Evolutionary conservation across 345 rosid species (phyloP).

Genomic region (Moringa oleifera): DNA sequence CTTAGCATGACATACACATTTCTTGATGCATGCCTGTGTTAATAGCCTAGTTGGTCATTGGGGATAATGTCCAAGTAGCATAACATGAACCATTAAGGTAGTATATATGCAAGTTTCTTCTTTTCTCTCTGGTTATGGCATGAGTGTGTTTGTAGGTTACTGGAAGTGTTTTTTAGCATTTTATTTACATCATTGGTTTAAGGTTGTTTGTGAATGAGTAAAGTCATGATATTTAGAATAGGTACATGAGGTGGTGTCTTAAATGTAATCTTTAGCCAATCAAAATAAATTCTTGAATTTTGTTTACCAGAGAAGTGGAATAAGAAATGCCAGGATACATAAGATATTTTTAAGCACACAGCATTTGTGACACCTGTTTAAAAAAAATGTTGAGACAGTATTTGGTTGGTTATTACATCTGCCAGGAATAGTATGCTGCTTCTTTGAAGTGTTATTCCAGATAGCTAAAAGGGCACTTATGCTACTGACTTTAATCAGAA

Average conservation of each 20-base stretch:
- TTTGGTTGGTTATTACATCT: not conserved
- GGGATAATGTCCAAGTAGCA: not conserved
- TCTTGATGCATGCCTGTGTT: not conserved
- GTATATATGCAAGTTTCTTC: too few species aligned
- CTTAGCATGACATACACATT: not conserved
- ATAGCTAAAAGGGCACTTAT: not conserved
- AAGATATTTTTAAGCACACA: not conserved
- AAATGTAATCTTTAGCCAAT: too few species aligned
- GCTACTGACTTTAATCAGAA: not conserved
- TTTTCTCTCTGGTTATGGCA: too few species aligned
- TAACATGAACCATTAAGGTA: too few species aligned
- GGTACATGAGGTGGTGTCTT: too few species aligned
- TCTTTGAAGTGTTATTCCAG: not conserved
- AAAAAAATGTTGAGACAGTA: not conserved
- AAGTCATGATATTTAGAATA: not conserved
- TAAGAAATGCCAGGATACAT: too few species aligned
- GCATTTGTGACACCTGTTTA: not conserved
- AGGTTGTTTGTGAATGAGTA: not conserved
- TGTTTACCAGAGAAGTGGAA: too few species aligned
- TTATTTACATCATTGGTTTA: not conserved
- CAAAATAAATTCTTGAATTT: too few species aligned
- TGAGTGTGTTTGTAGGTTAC: too few species aligned
- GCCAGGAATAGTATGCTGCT: not conserved
- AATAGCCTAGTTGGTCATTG: conserved; percentile 1
- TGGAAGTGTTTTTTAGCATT: not conserved